Evolutionary conservation across 805 yeast species (phyloP), one percentile per base, ranked within the genome.

Genomic region (Suhomyces vadensis): DNA sequence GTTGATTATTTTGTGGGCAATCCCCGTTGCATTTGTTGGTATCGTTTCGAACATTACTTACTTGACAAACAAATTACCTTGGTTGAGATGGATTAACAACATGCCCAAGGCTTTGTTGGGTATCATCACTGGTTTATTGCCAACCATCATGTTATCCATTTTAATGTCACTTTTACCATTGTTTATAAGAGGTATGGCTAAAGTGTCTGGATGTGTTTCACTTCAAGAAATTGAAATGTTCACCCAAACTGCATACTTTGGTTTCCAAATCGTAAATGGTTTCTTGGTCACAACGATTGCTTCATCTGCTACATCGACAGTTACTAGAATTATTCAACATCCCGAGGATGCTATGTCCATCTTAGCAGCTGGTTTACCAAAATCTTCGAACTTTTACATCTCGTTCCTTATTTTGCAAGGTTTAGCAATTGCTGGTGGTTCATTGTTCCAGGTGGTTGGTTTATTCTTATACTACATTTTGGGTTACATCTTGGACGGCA

Each of bases 1-100:
- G 1, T 55, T 83, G 35, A 71, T 84, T 41, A 57, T 81, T 23
- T 67, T 82, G 53, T 86, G 95, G 95, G 76, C 91, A 44, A 65
- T 85, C 51, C 99, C 99, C 7, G 97, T 92, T 31, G 96, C 97
- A n/a, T 90, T 89, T 57, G 96, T 92, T 41, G 98, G 98, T 79
- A 78, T 82, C 55, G 84, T 94, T 51, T 92, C 98, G 19, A 94
- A 92, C 66, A 78, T 92, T 54, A 81, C 84, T 52, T 83, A 77
- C 58, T 73, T 90, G 60, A 87, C 86, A 29, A 71, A 76, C 27
- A 81, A 78, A 51, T 78, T 92, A 23, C 88, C 73, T 6, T 94
- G 87, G 73, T 76, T 92, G 59, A 65, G 74, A 31, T 94, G 88
- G 67, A 77, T 92, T 55, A 71, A 83, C 59, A 81, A 86, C 42